Conservation (phyloP, 345 rosid genomes). For the Angophora floribunda region DNA sequence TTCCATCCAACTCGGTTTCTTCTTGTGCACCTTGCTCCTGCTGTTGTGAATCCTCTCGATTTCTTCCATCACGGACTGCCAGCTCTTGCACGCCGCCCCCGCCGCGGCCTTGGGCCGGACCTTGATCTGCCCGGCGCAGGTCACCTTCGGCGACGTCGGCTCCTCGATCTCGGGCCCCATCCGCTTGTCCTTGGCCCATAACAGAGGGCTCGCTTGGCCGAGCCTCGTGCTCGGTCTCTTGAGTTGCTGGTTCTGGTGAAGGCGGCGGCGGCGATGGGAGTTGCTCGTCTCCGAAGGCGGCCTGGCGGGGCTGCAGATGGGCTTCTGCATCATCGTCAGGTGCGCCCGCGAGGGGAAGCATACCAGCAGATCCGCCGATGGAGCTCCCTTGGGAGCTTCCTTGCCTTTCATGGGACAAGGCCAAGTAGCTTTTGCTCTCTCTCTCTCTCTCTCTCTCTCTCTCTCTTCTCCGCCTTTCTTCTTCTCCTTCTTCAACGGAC, state of each 20-base stretch:
- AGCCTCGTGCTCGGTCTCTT: conserved; percentile 24
- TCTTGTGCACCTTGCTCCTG: conserved; percentile 1
- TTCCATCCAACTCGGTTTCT: conserved; percentile 14
- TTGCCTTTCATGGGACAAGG: conserved; percentile 46
- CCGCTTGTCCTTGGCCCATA: conserved; percentile 59
- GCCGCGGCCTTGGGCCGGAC: conserved; percentile 40
- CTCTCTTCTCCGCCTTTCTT: background rate
- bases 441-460: background rate
- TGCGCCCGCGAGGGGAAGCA: conserved; percentile 85
- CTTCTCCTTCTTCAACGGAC: background rate
- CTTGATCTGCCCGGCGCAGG: conserved; percentile 94
- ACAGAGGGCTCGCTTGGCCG: conserved; percentile 41
- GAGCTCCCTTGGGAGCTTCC: conserved; percentile 46
- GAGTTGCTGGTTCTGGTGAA: conserved; percentile 13
- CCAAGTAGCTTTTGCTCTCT: background rate
- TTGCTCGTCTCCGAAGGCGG: conserved; percentile 24
- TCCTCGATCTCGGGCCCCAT: conserved; percentile 43
- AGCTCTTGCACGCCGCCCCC: conserved; percentile 37
- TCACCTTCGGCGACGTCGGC: conserved; percentile 88
- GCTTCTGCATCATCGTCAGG: conserved; percentile 55
- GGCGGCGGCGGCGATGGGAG: conserved; percentile 26
- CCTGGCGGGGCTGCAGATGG: conserved; percentile 67
- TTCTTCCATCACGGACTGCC: conserved; percentile 34
- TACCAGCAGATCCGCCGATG: conserved; percentile 65
- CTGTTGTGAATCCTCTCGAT: conserved; percentile 9